phyloP scores from a whole-genome alignment of 2,329 filamentous ascomycete genomes.

The Rhexocercosporidium sp. region DNA sequence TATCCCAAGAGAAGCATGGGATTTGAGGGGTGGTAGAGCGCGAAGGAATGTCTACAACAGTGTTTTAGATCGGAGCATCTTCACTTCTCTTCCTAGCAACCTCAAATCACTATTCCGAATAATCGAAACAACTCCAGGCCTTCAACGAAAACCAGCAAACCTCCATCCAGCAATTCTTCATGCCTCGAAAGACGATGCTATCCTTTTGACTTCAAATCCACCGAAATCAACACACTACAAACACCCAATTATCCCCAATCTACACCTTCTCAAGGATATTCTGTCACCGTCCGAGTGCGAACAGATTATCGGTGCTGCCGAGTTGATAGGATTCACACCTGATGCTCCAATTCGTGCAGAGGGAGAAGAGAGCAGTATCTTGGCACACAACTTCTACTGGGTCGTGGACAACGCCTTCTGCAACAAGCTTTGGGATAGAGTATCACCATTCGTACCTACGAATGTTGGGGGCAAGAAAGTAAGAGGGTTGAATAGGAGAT shows the following conservation, averaged over 20 bases:
- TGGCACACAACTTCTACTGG: constrained; percentile 79
- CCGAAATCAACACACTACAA: constrained; percentile 56
- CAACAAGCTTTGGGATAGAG: constrained; percentile 65
- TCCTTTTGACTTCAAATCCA: constrained; percentile 54
- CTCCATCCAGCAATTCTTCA: constrained; percentile 70
- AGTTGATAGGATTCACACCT: constrained; percentile 68
- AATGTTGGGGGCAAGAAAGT: constrained; percentile 60
- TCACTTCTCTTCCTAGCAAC: constrained; percentile 47
- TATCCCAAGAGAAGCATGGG: constrained; percentile 64
- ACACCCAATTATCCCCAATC: constrained; percentile 66
- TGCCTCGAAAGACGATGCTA: constrained; percentile 61
- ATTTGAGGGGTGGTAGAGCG: constrained; percentile 52
- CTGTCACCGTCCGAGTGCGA: constrained; percentile 66
- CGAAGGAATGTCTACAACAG: constrained; percentile 58
- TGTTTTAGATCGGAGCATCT: constrained; percentile 62
- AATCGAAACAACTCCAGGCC: constrained; percentile 65
- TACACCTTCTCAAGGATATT: constrained; percentile 64
- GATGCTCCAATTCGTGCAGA: constrained; percentile 71
- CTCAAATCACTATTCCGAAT: constrained; percentile 55
- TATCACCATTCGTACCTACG: constrained; percentile 61
- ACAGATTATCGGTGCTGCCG: constrained; percentile 69
- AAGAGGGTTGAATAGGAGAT: constrained; percentile 70
- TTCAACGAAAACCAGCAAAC: constrained; percentile 69
- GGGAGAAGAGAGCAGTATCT: constrained; percentile 62
- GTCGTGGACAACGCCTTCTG: constrained; percentile 68